Evolutionary conservation across 192 early-diverging fungal genomes (phyloP).

Genomic region (Thamnidium elegans): DNA sequence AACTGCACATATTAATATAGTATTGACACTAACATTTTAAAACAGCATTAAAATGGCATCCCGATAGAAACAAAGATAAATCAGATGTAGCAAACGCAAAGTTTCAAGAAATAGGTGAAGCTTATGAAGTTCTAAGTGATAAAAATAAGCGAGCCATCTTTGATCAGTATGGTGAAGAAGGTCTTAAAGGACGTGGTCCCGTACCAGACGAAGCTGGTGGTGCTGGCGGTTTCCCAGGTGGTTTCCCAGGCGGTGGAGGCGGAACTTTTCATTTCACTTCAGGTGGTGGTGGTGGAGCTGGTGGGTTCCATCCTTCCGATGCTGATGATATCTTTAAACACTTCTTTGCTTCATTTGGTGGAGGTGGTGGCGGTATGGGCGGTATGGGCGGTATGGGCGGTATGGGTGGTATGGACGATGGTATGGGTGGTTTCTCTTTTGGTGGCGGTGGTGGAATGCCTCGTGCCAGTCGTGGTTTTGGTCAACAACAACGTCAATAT

Average conservation of each 20-base stretch:
- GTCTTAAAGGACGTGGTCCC: conserved; percentile 76
- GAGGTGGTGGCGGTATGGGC: conserved; percentile 37
- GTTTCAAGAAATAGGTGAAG: conserved; percentile 98
- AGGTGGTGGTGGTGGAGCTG: conserved; percentile 39
- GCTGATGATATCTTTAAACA: conserved; percentile 90
- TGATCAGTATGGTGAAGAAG: conserved; percentile 95
- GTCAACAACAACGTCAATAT: conserved; percentile 19
- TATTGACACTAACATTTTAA: conserved; percentile 10
- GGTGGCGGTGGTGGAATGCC: conserved; percentile 48
- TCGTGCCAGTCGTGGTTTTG: conserved; percentile 26
- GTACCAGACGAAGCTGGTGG: conserved; percentile 52
- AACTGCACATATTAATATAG: no score
- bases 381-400: conserved; percentile 32
- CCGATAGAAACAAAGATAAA: conserved; percentile 65
- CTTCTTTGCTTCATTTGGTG: conserved; percentile 76
- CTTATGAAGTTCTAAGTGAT: conserved; percentile 95
- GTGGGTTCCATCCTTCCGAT: conserved; percentile 74
- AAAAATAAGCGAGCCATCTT: conserved; percentile 90
- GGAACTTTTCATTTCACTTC: conserved; percentile 66
- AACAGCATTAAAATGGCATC: conserved; percentile 77
- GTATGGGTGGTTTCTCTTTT: conserved; percentile 21
- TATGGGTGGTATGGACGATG: conserved; percentile 36
- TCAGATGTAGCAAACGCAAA: conserved; percentile 67
- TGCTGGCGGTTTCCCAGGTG: conserved; percentile 58
- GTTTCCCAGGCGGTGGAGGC: conserved; percentile 43